phyloP scores from a whole-genome alignment of 1,284 basidiomycete species.

The Anthracocystis walkeri region DNA sequence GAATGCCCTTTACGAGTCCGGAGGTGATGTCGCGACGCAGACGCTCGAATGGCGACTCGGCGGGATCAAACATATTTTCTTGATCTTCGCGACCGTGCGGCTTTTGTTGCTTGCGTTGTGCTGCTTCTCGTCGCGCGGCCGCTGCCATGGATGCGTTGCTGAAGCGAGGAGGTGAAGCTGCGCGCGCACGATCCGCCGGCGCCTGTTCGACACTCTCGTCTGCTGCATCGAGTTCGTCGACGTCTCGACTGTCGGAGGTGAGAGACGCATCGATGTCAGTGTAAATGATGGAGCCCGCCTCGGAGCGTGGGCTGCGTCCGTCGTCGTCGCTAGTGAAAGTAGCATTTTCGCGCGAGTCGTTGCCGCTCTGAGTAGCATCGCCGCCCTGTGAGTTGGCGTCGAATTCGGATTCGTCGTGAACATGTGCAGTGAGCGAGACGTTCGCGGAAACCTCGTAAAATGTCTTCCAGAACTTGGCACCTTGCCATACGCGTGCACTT shows the following conservation, averaged over 20 bases:
- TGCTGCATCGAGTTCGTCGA: conserved; percentile 21
- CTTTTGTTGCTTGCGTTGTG: conserved; percentile 40
- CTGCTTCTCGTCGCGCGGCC: conserved; percentile 76
- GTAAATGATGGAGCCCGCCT: conserved; percentile 37
- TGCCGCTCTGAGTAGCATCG: conserved; percentile 33
- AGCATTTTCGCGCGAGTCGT: conserved; percentile 36
- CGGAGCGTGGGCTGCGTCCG: conserved; percentile 36
- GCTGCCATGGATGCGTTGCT: conserved; percentile 70
- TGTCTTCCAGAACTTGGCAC: conserved; percentile 94
- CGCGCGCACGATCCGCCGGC: conserved; percentile 74
- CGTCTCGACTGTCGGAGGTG: conserved; percentile 14
- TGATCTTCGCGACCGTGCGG: conserved; percentile 30
- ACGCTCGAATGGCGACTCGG: conserved; percentile 81
- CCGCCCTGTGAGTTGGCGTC: conserved; percentile 44
- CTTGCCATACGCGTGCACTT: conserved; percentile 86
- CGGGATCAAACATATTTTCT: conserved; percentile 43
- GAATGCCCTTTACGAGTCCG: conserved; percentile 29
- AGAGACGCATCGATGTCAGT: conserved; percentile 35
- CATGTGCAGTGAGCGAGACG: conserved; percentile 75
- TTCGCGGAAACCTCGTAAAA: conserved; percentile 93
- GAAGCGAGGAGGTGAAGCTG: conserved; percentile 72
- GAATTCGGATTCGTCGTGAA: conserved; percentile 41
- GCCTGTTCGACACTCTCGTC: conserved; percentile 41
- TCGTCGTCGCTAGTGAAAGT: conserved; percentile 38
- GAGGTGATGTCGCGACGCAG: conserved; percentile 69